phyloP scores from a whole-genome alignment of 2,329 filamentous ascomycete species.

The Dryadomyces quercivorus region DNA sequence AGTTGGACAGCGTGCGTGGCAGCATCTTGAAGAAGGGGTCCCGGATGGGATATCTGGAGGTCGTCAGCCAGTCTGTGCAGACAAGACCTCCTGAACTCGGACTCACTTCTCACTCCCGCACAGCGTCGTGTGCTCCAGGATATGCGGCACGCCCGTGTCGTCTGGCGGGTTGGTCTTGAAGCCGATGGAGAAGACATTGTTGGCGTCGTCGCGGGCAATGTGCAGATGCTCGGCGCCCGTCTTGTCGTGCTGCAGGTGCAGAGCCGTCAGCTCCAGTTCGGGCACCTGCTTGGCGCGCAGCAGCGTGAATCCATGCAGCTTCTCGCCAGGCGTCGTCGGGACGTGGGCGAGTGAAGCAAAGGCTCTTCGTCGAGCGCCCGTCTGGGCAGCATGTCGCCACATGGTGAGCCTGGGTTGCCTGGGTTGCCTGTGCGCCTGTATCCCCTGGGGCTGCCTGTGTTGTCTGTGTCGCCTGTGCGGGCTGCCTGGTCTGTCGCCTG shows the following conservation, averaged over 20 bases:
- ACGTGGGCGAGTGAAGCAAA: slow-evolving; percentile 44
- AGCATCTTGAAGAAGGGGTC: slow-evolving; percentile 99
- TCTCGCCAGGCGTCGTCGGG: slow-evolving; percentile 62
- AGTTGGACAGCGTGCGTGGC: slow-evolving; percentile 93
- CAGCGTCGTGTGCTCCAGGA: slow-evolving; percentile 91
- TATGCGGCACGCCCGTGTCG: slow-evolving; percentile 91
- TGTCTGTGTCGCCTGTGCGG: neutral
- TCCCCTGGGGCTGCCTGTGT: neutral
- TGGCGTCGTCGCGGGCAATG: slow-evolving; percentile 86
- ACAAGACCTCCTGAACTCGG: no score
- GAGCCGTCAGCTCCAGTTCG: slow-evolving; percentile 81
- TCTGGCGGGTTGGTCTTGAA: slow-evolving; percentile 99
- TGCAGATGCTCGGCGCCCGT: slow-evolving; percentile 94
- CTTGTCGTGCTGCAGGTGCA: slow-evolving; percentile 86
- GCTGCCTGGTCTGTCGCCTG: no score
- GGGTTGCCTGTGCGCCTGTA: neutral
- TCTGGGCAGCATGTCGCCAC: neutral
- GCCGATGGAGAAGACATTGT: slow-evolving; percentile 98
- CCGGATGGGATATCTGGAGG: slow-evolving; percentile 74
- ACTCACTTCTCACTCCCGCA: slow-evolving; percentile 84
- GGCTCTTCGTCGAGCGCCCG: neutral
- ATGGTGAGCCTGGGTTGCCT: no score
- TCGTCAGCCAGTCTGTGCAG: no score
- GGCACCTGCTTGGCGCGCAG: slow-evolving; percentile 83
- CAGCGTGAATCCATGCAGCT: slow-evolving; percentile 87